A percentile compares a stretch with the other conserved stretches of the same genome.
Conservation (phyloP, 257 asterid species). For the Cynanchum wilfordii region DNA sequence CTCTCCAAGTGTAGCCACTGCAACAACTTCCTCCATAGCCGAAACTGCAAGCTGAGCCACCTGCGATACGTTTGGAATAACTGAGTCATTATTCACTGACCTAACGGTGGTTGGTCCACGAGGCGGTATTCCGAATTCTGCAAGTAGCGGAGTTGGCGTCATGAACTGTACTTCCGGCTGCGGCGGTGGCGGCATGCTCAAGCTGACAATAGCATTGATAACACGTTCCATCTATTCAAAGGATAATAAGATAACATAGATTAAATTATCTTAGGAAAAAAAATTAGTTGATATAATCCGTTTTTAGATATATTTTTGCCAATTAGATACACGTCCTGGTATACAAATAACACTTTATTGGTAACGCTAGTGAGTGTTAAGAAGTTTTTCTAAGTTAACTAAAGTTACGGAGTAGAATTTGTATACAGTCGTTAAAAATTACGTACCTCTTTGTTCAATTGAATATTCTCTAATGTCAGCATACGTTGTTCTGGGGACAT, state of each 20-base stretch:
- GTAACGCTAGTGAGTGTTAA: no score
- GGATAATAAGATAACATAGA: not conserved
- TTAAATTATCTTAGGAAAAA: no score
- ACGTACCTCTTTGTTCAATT: conserved; percentile 19
- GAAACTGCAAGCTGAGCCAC: not conserved
- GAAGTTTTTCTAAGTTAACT: no score
- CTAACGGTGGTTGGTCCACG: not conserved
- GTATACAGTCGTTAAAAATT: no score
- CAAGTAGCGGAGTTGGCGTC: not conserved
- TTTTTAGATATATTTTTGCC: no score
- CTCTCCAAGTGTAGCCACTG: not conserved
- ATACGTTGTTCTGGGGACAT: not conserved
- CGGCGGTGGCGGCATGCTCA: not conserved
- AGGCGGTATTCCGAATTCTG: not conserved
- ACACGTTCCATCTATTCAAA: not conserved
- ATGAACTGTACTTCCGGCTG: no score
- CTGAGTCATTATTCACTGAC: not conserved
- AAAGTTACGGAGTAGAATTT: no score
- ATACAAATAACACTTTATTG: no score
- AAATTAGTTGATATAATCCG: no score
- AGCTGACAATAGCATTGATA: not conserved
- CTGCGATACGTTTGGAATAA: not conserved
- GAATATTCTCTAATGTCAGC: conserved; percentile 12
- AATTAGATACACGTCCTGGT: no score
- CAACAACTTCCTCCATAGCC: not conserved